phyloP scores from a whole-genome alignment of 352 stramenopile genomes.

The Blastocystis sp. region DNA sequence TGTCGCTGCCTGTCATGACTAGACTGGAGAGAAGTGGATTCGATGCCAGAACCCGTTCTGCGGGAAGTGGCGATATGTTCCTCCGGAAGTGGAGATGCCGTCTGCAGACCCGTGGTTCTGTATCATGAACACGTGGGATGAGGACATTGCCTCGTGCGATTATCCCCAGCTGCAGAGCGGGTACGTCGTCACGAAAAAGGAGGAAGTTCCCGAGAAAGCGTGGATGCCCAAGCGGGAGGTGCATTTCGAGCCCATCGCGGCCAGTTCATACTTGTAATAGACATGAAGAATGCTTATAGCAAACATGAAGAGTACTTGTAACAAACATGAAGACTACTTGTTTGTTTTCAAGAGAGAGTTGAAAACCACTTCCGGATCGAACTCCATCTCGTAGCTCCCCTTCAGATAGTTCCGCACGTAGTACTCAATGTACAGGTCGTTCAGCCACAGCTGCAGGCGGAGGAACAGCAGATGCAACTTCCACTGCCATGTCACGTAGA shows the following conservation, averaged over 20 bases:
- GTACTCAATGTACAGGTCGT: constrained; percentile 55
- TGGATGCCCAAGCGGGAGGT: constrained; percentile 34
- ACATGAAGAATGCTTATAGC: not conserved
- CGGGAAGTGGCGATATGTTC: constrained; percentile 51
- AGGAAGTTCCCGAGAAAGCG: constrained; percentile 27
- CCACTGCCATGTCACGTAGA: constrained; percentile 7
- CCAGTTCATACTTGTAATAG: not conserved
- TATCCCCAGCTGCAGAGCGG: constrained; percentile 51
- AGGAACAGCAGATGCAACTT: constrained; percentile 32
- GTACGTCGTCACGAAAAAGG: constrained; percentile 30
- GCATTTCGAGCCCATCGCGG: constrained; percentile 26
- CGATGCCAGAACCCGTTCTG: constrained; percentile 65
- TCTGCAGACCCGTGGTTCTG: constrained; percentile 38
- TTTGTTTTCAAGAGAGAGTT: constrained; percentile 18
- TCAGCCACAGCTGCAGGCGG: constrained; percentile 40
- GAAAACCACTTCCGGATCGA: constrained; percentile 58
- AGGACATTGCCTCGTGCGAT: constrained; percentile 14
- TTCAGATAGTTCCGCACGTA: constrained; percentile 38
- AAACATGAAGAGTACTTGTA: not conserved
- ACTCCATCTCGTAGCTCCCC: constrained; percentile 58
- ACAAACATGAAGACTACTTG: not conserved
- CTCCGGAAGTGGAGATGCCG: constrained; percentile 8
- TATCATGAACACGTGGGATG: constrained; percentile 64
- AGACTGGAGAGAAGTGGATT: constrained; percentile 59
- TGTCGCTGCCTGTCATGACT: not conserved